Base-by-base conservation (phyloP, 106 monocot genomes). In the Dendrobium chrysotoxum region DNA sequence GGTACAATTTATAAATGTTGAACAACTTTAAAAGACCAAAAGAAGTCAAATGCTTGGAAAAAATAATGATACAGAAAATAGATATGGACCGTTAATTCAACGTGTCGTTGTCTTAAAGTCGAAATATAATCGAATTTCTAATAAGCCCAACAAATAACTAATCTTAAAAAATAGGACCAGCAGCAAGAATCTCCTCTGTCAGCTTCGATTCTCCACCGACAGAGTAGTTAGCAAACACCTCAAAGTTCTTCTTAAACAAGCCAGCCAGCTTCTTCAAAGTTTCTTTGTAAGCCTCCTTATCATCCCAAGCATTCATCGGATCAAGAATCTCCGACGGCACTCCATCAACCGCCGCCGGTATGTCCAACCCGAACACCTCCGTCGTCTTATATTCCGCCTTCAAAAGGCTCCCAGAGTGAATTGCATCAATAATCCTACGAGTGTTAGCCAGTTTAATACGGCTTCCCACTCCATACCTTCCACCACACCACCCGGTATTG, bases 381-480 rank as follows among this genome's bases (percentile, higher is more conserved):
- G 96, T 93, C 78, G 80, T 96, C 17, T 70, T 66, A 78, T 90
- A 96, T 12, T 77, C 85, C 12, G 92, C 87, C 21, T 79, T 87
- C 54, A 93, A 77, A 76, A 96, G 93, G 75, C 86, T 84, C 17
- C 96, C 96, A 0, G 88, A 87, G 86, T 96, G 96, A 54, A 96
- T 96, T 28, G 96, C 93, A 75, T 96, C 88, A 20, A 96, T 96
- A 83, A 96, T 92, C 71, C 83, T 92, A 65, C 96, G 74, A n/a
- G 96, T 96, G 82, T 93, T 86, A 0, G 79, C 53, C 91, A 79
- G 40, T 87, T 86, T 96, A 66, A 96, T 93, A 39, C 96, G 90
- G 30, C 80, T 96, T 61, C 96, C 96, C 30, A 90, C 90, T 25
- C 96, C 96, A 81, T 96, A 96, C 91, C 93, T 91, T 87, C 96